These are phyloP conservation scores for Sporobolomyces pararoseus DNA, from an alignment of 768 basidiomycete species.

Conservation along the genomic window DNA sequence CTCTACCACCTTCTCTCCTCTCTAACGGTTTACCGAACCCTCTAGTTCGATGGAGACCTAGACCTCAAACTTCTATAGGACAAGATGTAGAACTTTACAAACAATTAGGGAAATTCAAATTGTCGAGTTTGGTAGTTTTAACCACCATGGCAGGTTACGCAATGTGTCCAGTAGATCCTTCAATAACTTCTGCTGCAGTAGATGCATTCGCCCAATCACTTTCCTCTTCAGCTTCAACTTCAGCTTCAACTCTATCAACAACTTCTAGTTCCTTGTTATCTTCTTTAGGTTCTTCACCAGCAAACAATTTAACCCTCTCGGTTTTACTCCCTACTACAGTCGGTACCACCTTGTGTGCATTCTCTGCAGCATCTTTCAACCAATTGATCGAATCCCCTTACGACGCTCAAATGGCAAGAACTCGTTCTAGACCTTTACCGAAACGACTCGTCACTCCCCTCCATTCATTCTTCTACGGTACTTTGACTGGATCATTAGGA, in stretches of 20 bases:
- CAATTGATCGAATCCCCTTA: conserved; percentile 91
- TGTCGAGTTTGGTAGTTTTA: conserved; percentile 77
- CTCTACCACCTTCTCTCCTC: conserved; percentile 33
- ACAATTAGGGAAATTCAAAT: conserved; percentile 49
- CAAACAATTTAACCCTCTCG: conserved; percentile 55
- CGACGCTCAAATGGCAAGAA: conserved; percentile 93
- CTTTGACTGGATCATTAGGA: conserved; percentile 71
- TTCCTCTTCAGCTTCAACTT: conserved; percentile 18
- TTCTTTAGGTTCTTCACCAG: conserved; percentile 9
- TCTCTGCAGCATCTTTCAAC: conserved; percentile 90
- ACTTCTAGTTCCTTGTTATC: background rate
- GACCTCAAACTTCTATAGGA: conserved; percentile 14
- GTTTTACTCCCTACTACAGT: conserved; percentile 78
- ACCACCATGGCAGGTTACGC: conserved; percentile 90
- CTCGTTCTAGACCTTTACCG: conserved; percentile 79
- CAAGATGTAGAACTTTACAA: conserved; percentile 40
- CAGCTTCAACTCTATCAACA: conserved; percentile 1
- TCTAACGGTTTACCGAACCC: conserved; percentile 40
- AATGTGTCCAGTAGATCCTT: conserved; percentile 78
- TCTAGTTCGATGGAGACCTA: conserved; percentile 35
- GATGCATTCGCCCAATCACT: conserved; percentile 44
- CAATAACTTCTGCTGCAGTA: conserved; percentile 47
- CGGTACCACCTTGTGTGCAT: conserved; percentile 85
- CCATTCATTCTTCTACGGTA: conserved; percentile 77
- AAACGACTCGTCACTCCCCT: conserved; percentile 75